Conservation (phyloP, 352 stramenopile species). For the Achlya hypogyna region DNA sequence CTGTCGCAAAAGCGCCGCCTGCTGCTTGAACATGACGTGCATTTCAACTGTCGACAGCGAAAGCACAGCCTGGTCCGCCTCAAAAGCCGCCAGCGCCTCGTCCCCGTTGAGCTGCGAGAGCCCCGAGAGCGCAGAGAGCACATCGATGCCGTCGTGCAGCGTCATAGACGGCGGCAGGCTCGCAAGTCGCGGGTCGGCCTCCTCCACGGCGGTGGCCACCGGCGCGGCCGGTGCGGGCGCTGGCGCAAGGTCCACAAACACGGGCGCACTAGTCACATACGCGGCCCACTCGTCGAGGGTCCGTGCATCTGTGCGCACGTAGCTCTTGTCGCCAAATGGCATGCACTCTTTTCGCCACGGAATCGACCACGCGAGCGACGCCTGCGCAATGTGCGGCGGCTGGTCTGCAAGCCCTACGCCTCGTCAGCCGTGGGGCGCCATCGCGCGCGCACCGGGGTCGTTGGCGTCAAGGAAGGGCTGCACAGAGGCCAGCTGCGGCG, state of each 20-base stretch:
- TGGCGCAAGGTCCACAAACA: slow-evolving; percentile 42
- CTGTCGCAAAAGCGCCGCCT: slow-evolving; percentile 54
- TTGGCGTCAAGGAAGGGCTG: neutral
- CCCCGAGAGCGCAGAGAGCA: slow-evolving; percentile 8
- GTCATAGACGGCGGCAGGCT: neutral
- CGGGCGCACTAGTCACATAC: slow-evolving; percentile 53
- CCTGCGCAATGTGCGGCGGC: slow-evolving; percentile 18
- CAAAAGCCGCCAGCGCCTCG: neutral
- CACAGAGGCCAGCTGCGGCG: slow-evolving; percentile 33
- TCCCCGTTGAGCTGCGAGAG: neutral
- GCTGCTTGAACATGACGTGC: slow-evolving; percentile 84
- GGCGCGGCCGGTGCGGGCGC: slow-evolving; percentile 23
- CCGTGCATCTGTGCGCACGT: slow-evolving; percentile 45
- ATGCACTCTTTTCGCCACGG: slow-evolving; percentile 73
- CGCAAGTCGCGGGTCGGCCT: neutral
- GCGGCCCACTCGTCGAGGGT: slow-evolving; percentile 68
- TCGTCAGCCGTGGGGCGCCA: too few relatives aligned
- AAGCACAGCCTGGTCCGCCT: slow-evolving; percentile 32
- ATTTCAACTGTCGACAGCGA: slow-evolving; percentile 80
- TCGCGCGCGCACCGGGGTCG: neutral
- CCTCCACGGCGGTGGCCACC: slow-evolving; percentile 16
- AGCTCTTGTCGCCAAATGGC: slow-evolving; percentile 52
- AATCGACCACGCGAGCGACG: slow-evolving; percentile 27
- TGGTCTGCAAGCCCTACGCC: neutral
- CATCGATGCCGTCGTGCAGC: slow-evolving; percentile 4